These are phyloP conservation scores for Pseudoturritis turrita DNA, from an alignment of 345 rosid species.

Conservation along the genomic window DNA sequence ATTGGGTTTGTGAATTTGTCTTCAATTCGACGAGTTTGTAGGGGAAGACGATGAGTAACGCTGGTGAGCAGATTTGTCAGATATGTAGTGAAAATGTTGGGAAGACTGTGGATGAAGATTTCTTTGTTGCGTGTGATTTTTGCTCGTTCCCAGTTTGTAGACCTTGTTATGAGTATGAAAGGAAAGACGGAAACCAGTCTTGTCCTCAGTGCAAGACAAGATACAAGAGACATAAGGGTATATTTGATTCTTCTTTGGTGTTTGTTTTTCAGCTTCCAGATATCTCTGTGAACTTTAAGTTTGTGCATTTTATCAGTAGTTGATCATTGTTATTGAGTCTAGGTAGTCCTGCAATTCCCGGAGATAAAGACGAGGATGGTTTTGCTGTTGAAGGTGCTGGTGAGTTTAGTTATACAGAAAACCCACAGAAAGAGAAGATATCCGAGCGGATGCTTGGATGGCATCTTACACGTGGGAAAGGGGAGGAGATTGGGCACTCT, in stretches of 20 bases:
- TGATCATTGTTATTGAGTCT: not conserved
- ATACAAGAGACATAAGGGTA: conserved; percentile 78
- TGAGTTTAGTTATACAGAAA: conserved; percentile 41
- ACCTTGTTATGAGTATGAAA: conserved; percentile 80
- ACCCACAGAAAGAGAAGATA: conserved; percentile 65
- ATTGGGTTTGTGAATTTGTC: conserved; percentile 1
- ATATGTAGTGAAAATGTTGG: conserved; percentile 79
- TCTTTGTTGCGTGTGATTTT: conserved; percentile 64
- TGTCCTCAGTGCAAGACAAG: conserved; percentile 89
- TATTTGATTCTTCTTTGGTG: not conserved
- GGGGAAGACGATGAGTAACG: conserved; percentile 53
- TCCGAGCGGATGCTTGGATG: conserved; percentile 86
- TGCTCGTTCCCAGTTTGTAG: conserved; percentile 89
- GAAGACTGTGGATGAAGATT: conserved; percentile 51
- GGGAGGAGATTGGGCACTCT: conserved; percentile 62
- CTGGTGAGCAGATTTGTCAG: conserved; percentile 59
- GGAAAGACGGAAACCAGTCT: conserved; percentile 75
- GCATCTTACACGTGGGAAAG: conserved; percentile 70
- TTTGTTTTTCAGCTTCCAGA: not conserved
- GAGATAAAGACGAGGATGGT: conserved; percentile 68
- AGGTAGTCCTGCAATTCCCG: conserved; percentile 89
- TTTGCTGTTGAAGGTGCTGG: conserved; percentile 50
- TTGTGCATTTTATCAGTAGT: not conserved
- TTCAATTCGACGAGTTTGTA: conserved; percentile 18
- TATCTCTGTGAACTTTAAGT: not conserved